These are phyloP conservation scores for Venturia carpophila DNA, from an alignment of 2,329 filamentous ascomycete genomes.

Conservation along the genomic window DNA sequence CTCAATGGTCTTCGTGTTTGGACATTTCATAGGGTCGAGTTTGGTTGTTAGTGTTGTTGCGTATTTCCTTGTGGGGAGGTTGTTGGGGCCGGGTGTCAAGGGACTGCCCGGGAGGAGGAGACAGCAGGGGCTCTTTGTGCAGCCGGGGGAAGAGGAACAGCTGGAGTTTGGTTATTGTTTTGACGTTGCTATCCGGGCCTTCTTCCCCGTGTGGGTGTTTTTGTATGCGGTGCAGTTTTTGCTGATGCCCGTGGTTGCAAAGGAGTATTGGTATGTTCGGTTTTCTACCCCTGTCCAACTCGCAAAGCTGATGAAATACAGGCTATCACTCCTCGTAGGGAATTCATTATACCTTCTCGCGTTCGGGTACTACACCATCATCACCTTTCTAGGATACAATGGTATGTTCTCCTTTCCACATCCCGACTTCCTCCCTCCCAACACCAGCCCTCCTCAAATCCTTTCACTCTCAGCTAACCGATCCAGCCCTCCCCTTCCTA, in stretches of 20 bases:
- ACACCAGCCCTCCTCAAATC: background rate
- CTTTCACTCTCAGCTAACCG: background rate
- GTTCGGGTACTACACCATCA: conserved; percentile 58
- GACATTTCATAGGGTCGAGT: conserved; percentile 55
- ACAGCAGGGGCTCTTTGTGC: conserved; percentile 51
- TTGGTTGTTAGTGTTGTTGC: conserved; percentile 53
- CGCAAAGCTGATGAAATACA: conserved; percentile 33
- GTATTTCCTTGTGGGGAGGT: conserved; percentile 55
- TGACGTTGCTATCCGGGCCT: conserved; percentile 58
- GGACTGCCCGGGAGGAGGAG: conserved; percentile 45
- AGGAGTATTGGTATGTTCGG: conserved; percentile 42
- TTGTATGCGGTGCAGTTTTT: conserved; percentile 61
- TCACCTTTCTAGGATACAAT: conserved; percentile 63
- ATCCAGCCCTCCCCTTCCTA: conserved; percentile 53
- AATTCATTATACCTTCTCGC: conserved; percentile 61
- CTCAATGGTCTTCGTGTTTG: conserved; percentile 41
- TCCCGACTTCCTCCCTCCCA: too few species aligned
- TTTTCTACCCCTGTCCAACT: conserved; percentile 40
- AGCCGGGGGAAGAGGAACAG: conserved; percentile 50
- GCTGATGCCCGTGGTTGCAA: conserved; percentile 53
- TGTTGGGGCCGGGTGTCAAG: conserved; percentile 51
- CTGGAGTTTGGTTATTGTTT: conserved; percentile 66
- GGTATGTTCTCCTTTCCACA: conserved; percentile 28
- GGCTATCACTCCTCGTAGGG: conserved; percentile 51
- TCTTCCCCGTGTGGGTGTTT: conserved; percentile 60